Evolutionary conservation across 2,329 filamentous ascomycete genomes (phyloP).

Genomic region (Colletotrichum higginsianum): DNA sequence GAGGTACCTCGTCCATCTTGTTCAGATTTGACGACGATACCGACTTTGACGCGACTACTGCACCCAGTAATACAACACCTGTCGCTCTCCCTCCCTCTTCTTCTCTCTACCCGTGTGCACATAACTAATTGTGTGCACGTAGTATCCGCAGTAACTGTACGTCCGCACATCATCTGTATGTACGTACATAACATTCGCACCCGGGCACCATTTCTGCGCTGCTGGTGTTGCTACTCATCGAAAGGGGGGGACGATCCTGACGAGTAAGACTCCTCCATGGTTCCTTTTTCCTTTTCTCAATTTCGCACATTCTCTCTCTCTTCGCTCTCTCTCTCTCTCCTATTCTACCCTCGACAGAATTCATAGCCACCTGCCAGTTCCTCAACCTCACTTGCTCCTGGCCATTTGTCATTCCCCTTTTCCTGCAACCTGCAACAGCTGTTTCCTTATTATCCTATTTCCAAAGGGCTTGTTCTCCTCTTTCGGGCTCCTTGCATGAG

Average conservation of each 20-base stretch:
- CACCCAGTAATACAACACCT: conserved; percentile 1
- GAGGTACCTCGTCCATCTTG: background rate
- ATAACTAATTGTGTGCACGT: background rate
- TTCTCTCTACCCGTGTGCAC: background rate
- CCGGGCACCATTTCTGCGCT: conserved; percentile 25
- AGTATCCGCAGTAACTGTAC: conserved; percentile 6
- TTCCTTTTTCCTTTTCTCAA: conserved; percentile 35
- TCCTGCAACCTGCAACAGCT: conserved; percentile 11
- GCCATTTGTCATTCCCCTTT: conserved; percentile 41
- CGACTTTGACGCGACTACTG: conserved; percentile 23
- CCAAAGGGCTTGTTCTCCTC: conserved; percentile 6
- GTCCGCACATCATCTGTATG: conserved; percentile 22
- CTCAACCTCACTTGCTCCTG: conserved; percentile 9
- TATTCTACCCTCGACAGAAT: conserved; percentile 5
- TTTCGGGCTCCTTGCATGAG: conserved; percentile 34
- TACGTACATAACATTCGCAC: conserved; percentile 24
- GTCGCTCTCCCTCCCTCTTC: background rate
- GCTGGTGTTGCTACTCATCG: conserved; percentile 26
- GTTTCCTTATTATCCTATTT: conserved; percentile 18
- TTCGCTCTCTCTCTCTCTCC: conserved; percentile 14
- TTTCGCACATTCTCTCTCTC: conserved; percentile 17
- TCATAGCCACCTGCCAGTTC: background rate
- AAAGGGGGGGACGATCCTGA: conserved; percentile 31
- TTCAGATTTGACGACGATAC: conserved; percentile 7
- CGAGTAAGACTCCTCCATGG: conserved; percentile 30